phyloP scores from a whole-genome alignment of 2,329 filamentous ascomycete genomes.

The Akanthomyces lecanii region DNA sequence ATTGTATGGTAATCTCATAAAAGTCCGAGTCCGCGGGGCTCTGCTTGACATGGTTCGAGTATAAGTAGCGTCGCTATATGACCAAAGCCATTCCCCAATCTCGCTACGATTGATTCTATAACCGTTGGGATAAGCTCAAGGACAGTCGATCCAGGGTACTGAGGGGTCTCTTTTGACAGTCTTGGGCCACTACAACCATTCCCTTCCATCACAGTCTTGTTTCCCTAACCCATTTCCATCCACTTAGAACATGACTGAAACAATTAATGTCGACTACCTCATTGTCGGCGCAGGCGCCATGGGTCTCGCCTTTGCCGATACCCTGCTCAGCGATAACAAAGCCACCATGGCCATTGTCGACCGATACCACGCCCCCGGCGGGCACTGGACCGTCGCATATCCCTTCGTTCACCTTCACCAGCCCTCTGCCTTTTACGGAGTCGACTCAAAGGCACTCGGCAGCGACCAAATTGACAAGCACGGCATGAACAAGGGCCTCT shows the following conservation, averaged over 20 bases:
- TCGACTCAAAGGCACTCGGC: constrained; percentile 7
- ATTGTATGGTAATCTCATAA: not conserved
- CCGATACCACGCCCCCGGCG: constrained; percentile 5
- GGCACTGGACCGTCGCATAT: constrained; percentile 15
- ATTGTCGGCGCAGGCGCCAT: constrained; percentile 10
- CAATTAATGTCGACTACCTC: constrained; percentile 8
- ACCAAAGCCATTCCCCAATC: too few relatives aligned
- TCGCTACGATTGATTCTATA: not conserved
- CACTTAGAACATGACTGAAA: not conserved
- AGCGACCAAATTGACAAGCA: constrained; percentile 6
- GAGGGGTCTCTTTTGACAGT: not conserved
- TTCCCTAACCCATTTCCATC: not conserved
- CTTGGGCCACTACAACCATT: too few relatives aligned
- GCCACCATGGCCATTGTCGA: constrained; percentile 14
- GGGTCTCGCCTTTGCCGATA: constrained; percentile 14
- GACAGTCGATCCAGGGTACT: too few relatives aligned
- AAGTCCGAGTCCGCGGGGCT: not conserved
- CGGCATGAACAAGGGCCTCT: constrained; percentile 9
- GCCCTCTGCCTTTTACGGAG: constrained; percentile 10
- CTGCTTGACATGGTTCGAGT: not conserved
- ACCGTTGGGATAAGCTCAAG: not conserved
- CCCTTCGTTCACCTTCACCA: constrained; percentile 13
- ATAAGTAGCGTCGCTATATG: not conserved
- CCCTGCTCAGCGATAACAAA: constrained; percentile 7
- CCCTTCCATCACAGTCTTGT: too few relatives aligned